These are phyloP conservation scores for Nicotiana tabacum DNA, from an alignment of 257 asterid species.

Conservation along the genomic window DNA sequence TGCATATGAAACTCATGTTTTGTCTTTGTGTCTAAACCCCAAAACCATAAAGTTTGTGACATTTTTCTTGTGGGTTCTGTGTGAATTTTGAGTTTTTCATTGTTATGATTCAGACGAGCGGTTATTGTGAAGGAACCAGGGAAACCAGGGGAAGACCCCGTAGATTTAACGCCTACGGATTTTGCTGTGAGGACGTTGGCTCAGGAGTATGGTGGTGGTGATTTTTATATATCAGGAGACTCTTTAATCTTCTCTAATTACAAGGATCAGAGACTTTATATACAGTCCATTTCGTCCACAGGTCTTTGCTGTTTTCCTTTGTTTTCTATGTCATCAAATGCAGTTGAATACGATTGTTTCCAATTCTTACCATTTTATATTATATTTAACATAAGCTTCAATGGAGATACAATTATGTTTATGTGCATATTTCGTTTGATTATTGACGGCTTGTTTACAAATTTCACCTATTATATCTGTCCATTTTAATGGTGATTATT, in stretches of 20 bases:
- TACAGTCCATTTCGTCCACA: slow-evolving; percentile 51
- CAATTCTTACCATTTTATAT: neutral
- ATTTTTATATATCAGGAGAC: slow-evolving; percentile 61
- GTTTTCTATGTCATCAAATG: neutral
- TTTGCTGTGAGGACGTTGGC: slow-evolving; percentile 83
- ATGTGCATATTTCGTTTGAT: neutral
- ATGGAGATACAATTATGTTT: neutral
- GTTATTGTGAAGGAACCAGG: slow-evolving; percentile 78
- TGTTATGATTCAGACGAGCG: slow-evolving; percentile 51
- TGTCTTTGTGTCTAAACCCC: neutral
- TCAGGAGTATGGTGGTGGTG: slow-evolving; percentile 95
- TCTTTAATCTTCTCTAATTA: slow-evolving; percentile 72
- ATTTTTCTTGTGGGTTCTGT: neutral
- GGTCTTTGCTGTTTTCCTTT: slow-evolving; percentile 32
- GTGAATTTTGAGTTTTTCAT: neutral
- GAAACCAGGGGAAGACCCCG: slow-evolving; percentile 41
- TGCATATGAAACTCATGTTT: neutral
- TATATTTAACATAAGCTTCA: neutral
- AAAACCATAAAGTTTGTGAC: neutral
- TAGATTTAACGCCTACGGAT: slow-evolving; percentile 70
- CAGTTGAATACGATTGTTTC: neutral
- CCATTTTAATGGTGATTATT: neutral
- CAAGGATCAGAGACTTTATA: slow-evolving; percentile 85
- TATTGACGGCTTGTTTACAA: neutral
- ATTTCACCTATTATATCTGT: neutral